Base-by-base conservation (phyloP, 805 yeast genomes). In the Cyberlindnera samutprakarnensis region DNA sequence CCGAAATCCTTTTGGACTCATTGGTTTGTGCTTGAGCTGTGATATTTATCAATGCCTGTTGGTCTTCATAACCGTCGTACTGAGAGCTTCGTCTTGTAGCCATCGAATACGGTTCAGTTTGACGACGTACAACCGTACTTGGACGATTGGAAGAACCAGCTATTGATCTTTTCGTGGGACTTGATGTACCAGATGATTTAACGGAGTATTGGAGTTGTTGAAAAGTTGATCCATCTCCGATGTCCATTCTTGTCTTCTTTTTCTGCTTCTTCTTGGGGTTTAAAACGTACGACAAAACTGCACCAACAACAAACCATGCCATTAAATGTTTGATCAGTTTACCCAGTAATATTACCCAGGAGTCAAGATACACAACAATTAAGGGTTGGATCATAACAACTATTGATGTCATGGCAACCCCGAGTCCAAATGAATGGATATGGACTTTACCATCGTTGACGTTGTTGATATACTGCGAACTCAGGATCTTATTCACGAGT, bases 401-500 rank as follows among this genome's bases (percentile, higher is more conserved):
- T 2, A 36, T 9, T 1, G 32, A n/a, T 2, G 54, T 41, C 23
- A 41, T 7, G 2, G 38, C 35, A 7, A 45, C 31, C 1, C 58
- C 58, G 2, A 46, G 22, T 0, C 37, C 33, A 28, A 51, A 54
- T 12, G 54, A 47, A 13, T 52, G 51, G 1, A 54, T 23, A 30
- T 54, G 58, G 2, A 54, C 11, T 27, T 41, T 43, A 9, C 51
- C 51, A n/a, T 37, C 38, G 22, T 39, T 41, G 6, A 35, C 38
- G 1, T 49, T 28, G 19, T 41, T 35, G 10, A 53, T 41, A 28
- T 49, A 53, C 6, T 28, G 20, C 0, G 57, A 53, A 1, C 25
- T 28, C n/a, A 42, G 16, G 2, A 49, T 17, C 25, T 22, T 32
- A 6, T 28, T 22, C 3, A 36, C 18, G 8, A 42, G 11, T 2